Base-by-base conservation (phyloP, 441 rosid genomes). In the Theobroma grandiflorum region DNA sequence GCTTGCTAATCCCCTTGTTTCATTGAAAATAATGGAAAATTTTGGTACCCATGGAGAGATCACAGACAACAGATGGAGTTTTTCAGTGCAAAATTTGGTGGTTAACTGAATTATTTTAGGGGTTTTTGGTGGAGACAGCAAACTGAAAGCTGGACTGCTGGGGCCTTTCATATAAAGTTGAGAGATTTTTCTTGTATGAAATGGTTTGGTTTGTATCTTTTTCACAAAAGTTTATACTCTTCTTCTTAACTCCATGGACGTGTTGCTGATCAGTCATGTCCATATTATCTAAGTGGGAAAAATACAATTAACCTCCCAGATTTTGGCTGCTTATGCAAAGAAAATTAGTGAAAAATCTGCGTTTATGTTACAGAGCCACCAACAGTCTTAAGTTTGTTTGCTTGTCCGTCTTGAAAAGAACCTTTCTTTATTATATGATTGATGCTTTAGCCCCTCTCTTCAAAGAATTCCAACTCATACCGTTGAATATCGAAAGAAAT, bases 11-110 rank as follows among this genome's bases (percentile, higher is more conserved):
- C 22, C 4, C 69, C 38, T 31, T 42, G 33, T 1, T 40, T 40
- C 38, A 70, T 61, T 33, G 73, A 76, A 50, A 65, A 70, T 9
- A 61, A 81, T 57, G 59, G 22, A 37, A 49, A 76, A 16, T 52
- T 26, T 26, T 10, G 16, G 6, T 31, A 16, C 4, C 4, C 22
- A 53, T 53, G 58, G 58, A 52, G 6, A 52, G 12, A 71, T 22
- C 14, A 58, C 1, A 59, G 15, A 59, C 26, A 22, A 9, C 35
- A 59, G 4, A 59, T 58, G 33, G 15, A 8, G 63, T 58, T 22
- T 18, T 4, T 22, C 12, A 26, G 38, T 35, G 73, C 26, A 6
- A 53, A 20, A 65, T 59, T 59, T 8, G 61, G 59, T 79, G 47
- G 2, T 53, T 42, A 74, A 73, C 67, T 40, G 16, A 65, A 80